A percentile compares a stretch with the other conserved stretches of the same genome.
These are phyloP conservation scores for Tolypocladium sp. DNA, from an alignment of 2,329 filamentous ascomycete species.

Conservation along the genomic window DNA sequence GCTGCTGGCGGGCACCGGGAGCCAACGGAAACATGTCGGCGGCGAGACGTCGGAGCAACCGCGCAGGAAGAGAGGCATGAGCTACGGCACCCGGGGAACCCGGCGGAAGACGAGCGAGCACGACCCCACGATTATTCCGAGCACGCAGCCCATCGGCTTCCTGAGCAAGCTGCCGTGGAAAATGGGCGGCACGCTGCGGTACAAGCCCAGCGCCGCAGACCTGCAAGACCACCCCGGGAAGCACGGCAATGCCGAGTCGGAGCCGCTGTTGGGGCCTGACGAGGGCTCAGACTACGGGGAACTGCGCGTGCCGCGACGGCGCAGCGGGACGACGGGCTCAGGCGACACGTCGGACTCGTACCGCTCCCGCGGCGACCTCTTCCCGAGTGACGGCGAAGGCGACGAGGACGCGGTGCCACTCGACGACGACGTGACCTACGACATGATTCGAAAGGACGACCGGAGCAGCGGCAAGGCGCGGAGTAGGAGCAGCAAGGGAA, in stretches of 20 bases:
- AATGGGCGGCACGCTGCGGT: conserved; percentile 71
- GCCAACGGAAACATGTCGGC: conserved; percentile 24
- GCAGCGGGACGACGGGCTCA: conserved; percentile 73
- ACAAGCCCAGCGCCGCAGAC: conserved; percentile 85
- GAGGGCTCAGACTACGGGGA: conserved; percentile 20
- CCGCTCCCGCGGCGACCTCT: conserved; percentile 80
- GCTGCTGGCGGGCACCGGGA: conserved; percentile 62
- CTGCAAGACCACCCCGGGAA: conserved; percentile 73
- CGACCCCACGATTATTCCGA: conserved; percentile 86
- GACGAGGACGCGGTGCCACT: conserved; percentile 90
- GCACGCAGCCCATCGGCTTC: conserved; percentile 78
- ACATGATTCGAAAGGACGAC: conserved; percentile 69
- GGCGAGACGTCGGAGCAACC: conserved; percentile 50
- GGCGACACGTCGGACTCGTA: conserved; percentile 77
- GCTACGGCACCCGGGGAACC: conserved; percentile 64
- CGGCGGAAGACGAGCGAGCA: conserved; percentile 44
- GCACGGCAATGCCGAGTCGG: conserved; percentile 46
- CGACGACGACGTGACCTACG: conserved; percentile 85
- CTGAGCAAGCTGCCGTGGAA: conserved; percentile 77
- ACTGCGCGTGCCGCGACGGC: conserved; percentile 31
- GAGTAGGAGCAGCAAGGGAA: conserved; percentile 52
- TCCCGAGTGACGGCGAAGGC: conserved; percentile 76
- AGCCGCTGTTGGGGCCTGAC: conserved; percentile 53
- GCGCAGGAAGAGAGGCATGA: conserved; percentile 72
- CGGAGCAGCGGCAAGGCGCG: conserved; percentile 50